Conservation (phyloP, 2,329 filamentous ascomycete genomes). For the Rachicladosporium sp. region DNA sequence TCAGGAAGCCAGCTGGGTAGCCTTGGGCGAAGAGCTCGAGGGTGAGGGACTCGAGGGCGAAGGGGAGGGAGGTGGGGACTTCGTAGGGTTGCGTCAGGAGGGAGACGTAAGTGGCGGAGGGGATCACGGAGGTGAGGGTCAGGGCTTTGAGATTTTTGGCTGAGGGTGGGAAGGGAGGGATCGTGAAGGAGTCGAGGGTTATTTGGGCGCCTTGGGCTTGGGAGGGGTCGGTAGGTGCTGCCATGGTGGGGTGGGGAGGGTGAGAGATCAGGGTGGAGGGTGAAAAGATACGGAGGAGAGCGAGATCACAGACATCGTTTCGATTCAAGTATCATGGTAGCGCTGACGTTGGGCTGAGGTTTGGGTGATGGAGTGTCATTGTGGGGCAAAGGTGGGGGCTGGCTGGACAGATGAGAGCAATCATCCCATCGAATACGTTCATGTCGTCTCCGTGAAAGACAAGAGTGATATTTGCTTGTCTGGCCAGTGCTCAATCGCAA, state of each 20-base stretch:
- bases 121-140: constrained; percentile 38
- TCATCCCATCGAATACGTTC: no score
- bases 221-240: constrained; percentile 15
- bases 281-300: background rate
- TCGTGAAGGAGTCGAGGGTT: constrained; percentile 32
- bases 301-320: no score
- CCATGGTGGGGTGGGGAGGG: background rate
- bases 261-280: background rate
- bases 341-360: no score
- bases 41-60: constrained; percentile 30
- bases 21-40: constrained; percentile 39
- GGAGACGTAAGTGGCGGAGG: constrained; percentile 33
- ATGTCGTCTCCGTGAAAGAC: no score
- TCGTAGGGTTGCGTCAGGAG: constrained; percentile 25
- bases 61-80: constrained; percentile 26
- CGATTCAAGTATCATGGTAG: no score
- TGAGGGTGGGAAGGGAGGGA: constrained; percentile 34
- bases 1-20: constrained; percentile 34
- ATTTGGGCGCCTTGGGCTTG: constrained; percentile 34
- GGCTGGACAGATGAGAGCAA: no score
- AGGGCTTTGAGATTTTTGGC: constrained; percentile 32
- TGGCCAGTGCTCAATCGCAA: no score
- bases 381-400: no score
- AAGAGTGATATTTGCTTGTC: no score
- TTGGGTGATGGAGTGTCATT: no score